These are phyloP conservation scores for Chaetomiaceae sp. DNA, from an alignment of 2,329 filamentous ascomycete genomes.

Conservation along the genomic window DNA sequence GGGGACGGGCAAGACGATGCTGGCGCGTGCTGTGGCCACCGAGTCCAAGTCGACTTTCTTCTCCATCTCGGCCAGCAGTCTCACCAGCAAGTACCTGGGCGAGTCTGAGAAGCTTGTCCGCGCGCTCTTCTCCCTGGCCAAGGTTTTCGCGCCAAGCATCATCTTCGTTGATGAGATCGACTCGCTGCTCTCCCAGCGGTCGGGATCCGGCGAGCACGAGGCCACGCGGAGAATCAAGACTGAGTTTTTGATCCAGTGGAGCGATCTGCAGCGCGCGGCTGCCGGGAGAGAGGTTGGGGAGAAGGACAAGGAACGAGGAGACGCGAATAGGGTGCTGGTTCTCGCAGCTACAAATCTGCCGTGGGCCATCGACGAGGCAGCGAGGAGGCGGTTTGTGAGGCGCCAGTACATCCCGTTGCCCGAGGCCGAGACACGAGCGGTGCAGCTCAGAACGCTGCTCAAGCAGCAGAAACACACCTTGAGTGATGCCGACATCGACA, in stretches of 20 bases:
- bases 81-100: slow-evolving; percentile 93
- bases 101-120: slow-evolving; percentile 95
- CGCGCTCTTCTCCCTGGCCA: slow-evolving; percentile 85
- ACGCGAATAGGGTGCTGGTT: slow-evolving; percentile 84
- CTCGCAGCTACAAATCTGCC: slow-evolving; percentile 93
- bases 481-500: slow-evolving; percentile 63
- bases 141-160: slow-evolving; percentile 83
- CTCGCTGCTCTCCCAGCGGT: slow-evolving; percentile 78
- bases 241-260: slow-evolving; percentile 97
- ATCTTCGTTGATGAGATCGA: slow-evolving; percentile 99
- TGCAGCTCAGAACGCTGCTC: slow-evolving; percentile 73
- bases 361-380: slow-evolving; percentile 97
- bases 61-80: slow-evolving; percentile 87
- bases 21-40: slow-evolving; percentile 88
- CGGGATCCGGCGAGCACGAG: slow-evolving; percentile 83
- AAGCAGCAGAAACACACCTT: slow-evolving; percentile 84
- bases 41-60: slow-evolving; percentile 96
- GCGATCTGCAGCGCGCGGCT: slow-evolving; percentile 84
- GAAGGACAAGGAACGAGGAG: slow-evolving; percentile 66
- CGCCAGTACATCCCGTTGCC: slow-evolving; percentile 95
- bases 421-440: slow-evolving; percentile 72
- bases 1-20: slow-evolving; percentile 98
- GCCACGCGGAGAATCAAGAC: slow-evolving; percentile 93
- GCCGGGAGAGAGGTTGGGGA: slow-evolving; percentile 69
- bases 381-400: slow-evolving; percentile 81